phyloP scores from a whole-genome alignment of 148 eudicot genomes.

The Heliosperma pusillum region DNA sequence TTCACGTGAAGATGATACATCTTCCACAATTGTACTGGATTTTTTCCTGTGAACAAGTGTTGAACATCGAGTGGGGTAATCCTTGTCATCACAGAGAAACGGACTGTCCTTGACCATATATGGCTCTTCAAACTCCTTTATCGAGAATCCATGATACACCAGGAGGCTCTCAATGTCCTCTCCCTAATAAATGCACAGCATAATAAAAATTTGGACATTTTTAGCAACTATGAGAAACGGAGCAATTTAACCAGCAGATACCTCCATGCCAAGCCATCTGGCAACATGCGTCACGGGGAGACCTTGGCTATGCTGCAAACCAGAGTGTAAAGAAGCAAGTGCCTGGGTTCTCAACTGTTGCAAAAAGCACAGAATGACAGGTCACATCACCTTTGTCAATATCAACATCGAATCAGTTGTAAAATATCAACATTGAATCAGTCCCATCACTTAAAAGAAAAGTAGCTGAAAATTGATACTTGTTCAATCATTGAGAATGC shows the following conservation, averaged over 20 bases:
- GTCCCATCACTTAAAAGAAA: not conserved
- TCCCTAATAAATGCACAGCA: conserved; percentile 42
- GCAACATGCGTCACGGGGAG: conserved; percentile 70
- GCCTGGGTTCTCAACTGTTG: conserved; percentile 89
- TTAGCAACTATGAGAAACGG: not conserved
- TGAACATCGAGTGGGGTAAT: conserved; percentile 72
- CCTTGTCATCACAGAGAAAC: conserved; percentile 65
- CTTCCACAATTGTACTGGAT: conserved; percentile 51
- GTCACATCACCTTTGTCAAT: not conserved
- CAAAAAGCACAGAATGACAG: conserved; percentile 23
- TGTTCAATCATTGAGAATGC: not conserved
- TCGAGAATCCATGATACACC: conserved; percentile 85
- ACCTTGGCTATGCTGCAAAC: conserved; percentile 87
- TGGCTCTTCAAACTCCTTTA: conserved; percentile 86
- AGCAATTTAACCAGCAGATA: conserved; percentile 24
- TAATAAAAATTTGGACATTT: not conserved
- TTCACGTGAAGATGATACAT: conserved; percentile 50
- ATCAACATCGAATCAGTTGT: not conserved
- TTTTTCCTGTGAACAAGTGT: conserved; percentile 71
- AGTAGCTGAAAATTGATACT: not conserved
- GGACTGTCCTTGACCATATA: conserved; percentile 90
- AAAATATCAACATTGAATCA: not conserved
- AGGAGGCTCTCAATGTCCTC: conserved; percentile 70
- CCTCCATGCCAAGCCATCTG: conserved; percentile 99
- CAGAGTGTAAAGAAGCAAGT: conserved; percentile 83